Base-by-base conservation (phyloP, 2,329 filamentous ascomycete genomes). In the Fusarium pseudonygamai region DNA sequence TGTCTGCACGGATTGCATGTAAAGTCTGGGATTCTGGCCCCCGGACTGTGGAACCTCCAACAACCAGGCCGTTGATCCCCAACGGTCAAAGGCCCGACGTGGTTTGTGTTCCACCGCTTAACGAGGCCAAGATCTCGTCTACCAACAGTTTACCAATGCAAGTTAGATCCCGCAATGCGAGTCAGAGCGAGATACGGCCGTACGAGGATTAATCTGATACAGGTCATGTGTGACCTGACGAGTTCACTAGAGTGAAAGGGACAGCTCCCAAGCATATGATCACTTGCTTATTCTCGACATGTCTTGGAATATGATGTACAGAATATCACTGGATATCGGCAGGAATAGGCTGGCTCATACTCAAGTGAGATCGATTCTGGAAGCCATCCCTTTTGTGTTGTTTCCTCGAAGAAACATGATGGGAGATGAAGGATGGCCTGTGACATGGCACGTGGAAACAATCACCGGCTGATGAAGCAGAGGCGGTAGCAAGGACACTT, bases 351-450 rank as follows among this genome's bases (percentile, higher is more conserved):
- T 75, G 61, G 18, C 32, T 53, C 32, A 58, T 52, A 52, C 52
- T 64, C 42, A 67, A 49, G 67, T 62, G 59, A 61, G 46, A 52
- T 12, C 36, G 60, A 39, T 36, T 58, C 42, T 47, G 66, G 58
- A 59, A 66, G 46, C 64, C 53, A 60, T 22, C 26, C 36, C 36
- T 66, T 57, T 67, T 67, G 66, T 63, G 52, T 13, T 55, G 58
- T 71, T 49, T 40, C 40, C 42, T n/a, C 15, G 43, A 22, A 37
- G 49, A 56, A 43, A 56, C 42, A 22, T 45, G 13, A 43, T 56
- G 46, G 42, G 61, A 75, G 55, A 68, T 70, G 65, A 74, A 73
- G 68, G 63, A 60, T 53, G 34, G 50, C 37, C 55, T 64, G 65
- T 71, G 62, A 39, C 42, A 69, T 70, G 59, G 20, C 49, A 52